Conservation (phyloP, 192 early-diverging fungal genomes). For the Funneliformis geosporum region DNA sequence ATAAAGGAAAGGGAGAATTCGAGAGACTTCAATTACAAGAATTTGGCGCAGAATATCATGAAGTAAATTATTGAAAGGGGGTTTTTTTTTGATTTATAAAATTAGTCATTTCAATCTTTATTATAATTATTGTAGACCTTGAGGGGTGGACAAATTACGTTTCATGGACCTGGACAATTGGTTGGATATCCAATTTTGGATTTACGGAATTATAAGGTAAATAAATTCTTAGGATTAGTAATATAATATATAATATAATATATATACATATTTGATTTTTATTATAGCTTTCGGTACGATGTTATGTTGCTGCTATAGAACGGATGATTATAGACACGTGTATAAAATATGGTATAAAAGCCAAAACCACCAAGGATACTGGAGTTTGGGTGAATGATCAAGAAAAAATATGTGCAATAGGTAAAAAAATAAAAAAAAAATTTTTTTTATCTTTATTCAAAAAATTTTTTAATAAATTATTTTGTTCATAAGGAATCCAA, state of each 20-base stretch:
- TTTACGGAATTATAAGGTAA: conserved; percentile 69
- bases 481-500: conserved; percentile 67
- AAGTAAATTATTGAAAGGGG: conserved; percentile 40
- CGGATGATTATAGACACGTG: conserved; percentile 76
- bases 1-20: conserved; percentile 49
- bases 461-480: neutral
- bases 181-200: conserved; percentile 92
- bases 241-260: neutral
- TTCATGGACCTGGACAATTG: conserved; percentile 96
- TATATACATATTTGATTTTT: neutral
- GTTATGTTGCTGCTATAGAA: conserved; percentile 82
- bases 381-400: conserved; percentile 86
- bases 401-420: conserved; percentile 92
- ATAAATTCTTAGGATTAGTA: neutral
- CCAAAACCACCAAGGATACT: conserved; percentile 71
- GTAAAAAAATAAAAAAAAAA: conserved; percentile 49
- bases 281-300: conserved; percentile 62
- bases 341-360: conserved; percentile 60
- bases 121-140: conserved; percentile 54
- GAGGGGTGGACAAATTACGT: conserved; percentile 93
- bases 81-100: conserved; percentile 18
- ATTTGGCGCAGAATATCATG: conserved; percentile 73
- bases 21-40: conserved; percentile 52
- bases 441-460: neutral
- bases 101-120: conserved; percentile 12